Evolutionary conservation across 2,329 filamentous ascomycete genomes (phyloP).

Genomic region (Myriangium duriaei): DNA sequence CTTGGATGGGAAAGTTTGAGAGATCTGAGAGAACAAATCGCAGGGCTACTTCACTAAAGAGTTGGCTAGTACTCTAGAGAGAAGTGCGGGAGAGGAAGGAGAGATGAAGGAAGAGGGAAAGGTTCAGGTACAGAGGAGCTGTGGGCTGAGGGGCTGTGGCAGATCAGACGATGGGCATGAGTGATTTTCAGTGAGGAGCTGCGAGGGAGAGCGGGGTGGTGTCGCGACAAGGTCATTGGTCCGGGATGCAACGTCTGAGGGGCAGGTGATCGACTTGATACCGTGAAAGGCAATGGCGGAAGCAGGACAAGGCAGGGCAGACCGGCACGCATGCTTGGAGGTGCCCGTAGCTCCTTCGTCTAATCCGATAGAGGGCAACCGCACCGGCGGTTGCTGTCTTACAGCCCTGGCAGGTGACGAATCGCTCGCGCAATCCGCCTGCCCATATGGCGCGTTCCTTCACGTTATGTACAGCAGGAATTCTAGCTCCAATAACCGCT

Average conservation of each 20-base stretch:
- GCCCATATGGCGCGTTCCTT: too few species aligned
- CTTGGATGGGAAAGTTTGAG: neutral
- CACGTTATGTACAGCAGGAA: too few species aligned
- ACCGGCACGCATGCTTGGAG: slow-evolving; percentile 5
- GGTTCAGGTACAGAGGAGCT: slow-evolving; percentile 4
- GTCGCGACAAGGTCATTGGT: slow-evolving; percentile 1
- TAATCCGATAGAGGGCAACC: neutral
- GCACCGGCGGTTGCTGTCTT: neutral
- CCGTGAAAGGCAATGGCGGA: too few species aligned
- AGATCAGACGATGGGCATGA: slow-evolving; percentile 3
- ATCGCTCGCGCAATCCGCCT: neutral
- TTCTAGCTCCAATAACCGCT: too few species aligned
- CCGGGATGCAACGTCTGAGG: slow-evolving; percentile 9
- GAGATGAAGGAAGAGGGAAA: slow-evolving; percentile 5
- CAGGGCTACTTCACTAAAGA: slow-evolving; percentile 4
- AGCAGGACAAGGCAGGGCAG: slow-evolving; percentile 5
- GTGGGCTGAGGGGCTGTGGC: neutral
- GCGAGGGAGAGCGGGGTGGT: slow-evolving; percentile 6
- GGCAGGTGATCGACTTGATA: slow-evolving; percentile 3
- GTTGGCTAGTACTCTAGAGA: slow-evolving; percentile 1
- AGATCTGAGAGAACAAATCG: neutral
- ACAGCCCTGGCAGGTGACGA: neutral
- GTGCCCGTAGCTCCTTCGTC: slow-evolving; percentile 9
- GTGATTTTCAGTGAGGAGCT: slow-evolving; percentile 3
- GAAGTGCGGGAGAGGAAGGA: slow-evolving; percentile 8